Evolutionary conservation across 1,139 yeast species (phyloP), one percentile per base, ranked within the genome.

Genomic region (Yamadazyma songkhlaensis): DNA sequence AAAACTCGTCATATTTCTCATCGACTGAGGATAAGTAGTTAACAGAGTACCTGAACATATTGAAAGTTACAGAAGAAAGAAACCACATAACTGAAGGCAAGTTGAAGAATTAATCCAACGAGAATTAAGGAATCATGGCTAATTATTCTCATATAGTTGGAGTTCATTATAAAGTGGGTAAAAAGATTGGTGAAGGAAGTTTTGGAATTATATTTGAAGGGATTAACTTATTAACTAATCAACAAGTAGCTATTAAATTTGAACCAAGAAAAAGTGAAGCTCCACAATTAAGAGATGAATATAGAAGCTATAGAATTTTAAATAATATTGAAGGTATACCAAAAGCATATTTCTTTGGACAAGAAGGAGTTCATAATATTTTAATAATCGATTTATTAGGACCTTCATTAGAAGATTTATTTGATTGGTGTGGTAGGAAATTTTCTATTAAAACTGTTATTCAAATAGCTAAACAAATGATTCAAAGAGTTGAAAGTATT

Each of bases 131-230:
- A 17, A 17, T 17, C 20, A 47, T 42, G 40, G 40, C 50, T 3
- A 46, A 43, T 29, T 40, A 44, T 25, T 42, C 57, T 17, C 67
- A 67, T 45, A 64, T 75, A 31, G 80, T 77, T 25, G 83, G 82
- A 17, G 72, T 76, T 24, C 97, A 92, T 69, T 92, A 88, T 67
- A 89, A 92, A 48, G 89, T 92, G 43, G 98, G 97, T 34, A 89
- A 89, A 59, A 92, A 92, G 67, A 92, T 92, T 43, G 98, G 98
- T 29, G 97, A 92, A 63, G 98, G 98, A 13, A 90, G 97, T 2
- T 92, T 92, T 67, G 98, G 98, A 15, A 92, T 90, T 36, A 90
- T 92, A 38, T 92, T 90, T 61, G 97, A 90, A 65, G 98, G 98
- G 25, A 81, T 86, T 40, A 92, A 92, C 59, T 72, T 92, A 47